Base-by-base conservation (phyloP, 306 rosid genomes). In the Malus asiatica region DNA sequence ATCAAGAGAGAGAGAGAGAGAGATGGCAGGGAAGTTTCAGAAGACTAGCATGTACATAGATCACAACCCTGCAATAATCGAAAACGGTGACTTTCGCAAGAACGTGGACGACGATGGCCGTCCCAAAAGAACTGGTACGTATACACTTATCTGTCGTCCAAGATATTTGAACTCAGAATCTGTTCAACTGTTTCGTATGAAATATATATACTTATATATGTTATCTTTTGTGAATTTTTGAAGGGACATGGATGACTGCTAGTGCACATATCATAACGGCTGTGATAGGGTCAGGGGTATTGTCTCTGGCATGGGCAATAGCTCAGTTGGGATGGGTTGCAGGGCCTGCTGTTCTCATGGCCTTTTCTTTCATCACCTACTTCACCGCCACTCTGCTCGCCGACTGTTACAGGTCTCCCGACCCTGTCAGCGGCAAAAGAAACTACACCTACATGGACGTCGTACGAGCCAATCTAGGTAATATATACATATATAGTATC, bases 201-300 rank as follows among this genome's bases (percentile, higher is more conserved):
- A 29, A 62, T 27, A 10, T 52, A 9, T 3, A 23, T 58, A 12
- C 32, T 20, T 64, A 40, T 65, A 53, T 3, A 16, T 15, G 20
- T 1, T 40, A 15, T 29, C 40, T 38, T 29, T 53, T 71, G 51
- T 51, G 22, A 57, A 29, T 7, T 63, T 63, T 10, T 73, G 78
- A 55, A 92, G 98, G 99, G 69, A 96, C 99, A 23, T 96, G 98
- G 99, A 42, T 92, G 71, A 92, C 99, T 0, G 99, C 99, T 0
- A 96, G 99, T 75, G 99, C 99, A 8, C 99, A 96, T 51, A 96
- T 96, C 22, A 92, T 96, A 72, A 96, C 99, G 10, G 98, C 99
- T 0, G 99, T 96, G 79, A 96, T 96, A 10, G 99, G 99, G 2
- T 96, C 99, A 1, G 99, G 99, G 12, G 99, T 96, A 78, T 74